Evolutionary conservation across 371 early-diverging fungal genomes (phyloP).

Genomic region (Mucor lusitanicus): DNA sequence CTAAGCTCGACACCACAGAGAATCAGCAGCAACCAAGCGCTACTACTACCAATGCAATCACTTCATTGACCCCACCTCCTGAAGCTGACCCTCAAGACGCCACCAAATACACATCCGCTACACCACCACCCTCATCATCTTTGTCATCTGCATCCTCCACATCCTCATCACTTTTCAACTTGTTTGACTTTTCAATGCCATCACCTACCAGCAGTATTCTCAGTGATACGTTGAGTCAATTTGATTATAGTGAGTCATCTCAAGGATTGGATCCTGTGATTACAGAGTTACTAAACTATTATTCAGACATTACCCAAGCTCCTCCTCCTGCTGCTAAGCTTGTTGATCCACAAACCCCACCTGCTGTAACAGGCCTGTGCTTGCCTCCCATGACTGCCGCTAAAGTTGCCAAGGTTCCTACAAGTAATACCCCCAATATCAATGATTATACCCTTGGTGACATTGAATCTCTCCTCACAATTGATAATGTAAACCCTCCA

Average conservation of each 20-base stretch:
- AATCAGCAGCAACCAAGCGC: not conserved
- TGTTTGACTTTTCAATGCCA: not conserved
- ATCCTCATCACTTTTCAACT: not conserved
- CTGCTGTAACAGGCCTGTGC: not conserved
- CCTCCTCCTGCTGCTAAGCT: not conserved
- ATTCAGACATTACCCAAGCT: slow-evolving; percentile 3
- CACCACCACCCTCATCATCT: not conserved
- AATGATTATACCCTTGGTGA: not conserved
- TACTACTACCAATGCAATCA: not conserved
- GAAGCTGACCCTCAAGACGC: not conserved
- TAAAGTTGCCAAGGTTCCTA: not conserved
- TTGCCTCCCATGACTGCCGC: slow-evolving; percentile 10
- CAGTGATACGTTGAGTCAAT: not conserved
- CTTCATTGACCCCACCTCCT: not conserved
- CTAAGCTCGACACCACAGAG: not conserved
- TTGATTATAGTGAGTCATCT: not conserved
- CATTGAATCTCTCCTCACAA: slow-evolving; percentile 5
- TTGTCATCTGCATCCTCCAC: not conserved
- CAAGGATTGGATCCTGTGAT: slow-evolving; percentile 1
- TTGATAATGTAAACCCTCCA: not conserved
- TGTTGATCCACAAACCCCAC: not conserved
- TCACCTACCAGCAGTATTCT: not conserved
- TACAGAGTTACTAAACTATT: slow-evolving; percentile 4
- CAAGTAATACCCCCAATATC: not conserved
- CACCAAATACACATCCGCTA: not conserved